These are phyloP conservation scores for Lepidopterella palustris DNA, from an alignment of 495 filamentous ascomycete genomes.

Conservation along the genomic window DNA sequence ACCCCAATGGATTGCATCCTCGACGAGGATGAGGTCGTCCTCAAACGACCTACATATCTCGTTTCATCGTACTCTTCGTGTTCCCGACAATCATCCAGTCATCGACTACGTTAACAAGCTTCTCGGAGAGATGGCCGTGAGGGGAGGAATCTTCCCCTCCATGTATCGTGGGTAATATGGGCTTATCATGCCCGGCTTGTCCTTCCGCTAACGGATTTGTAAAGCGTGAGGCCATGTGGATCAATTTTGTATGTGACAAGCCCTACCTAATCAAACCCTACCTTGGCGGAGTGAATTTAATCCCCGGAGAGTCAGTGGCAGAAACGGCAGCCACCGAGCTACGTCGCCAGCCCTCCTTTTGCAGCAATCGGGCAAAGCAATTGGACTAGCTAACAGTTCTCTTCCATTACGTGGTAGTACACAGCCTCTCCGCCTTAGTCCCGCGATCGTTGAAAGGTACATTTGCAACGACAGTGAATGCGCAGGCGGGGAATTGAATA, in stretches of 20 bases:
- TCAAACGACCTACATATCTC: conserved; percentile 18
- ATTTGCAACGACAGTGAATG: too few relatives aligned
- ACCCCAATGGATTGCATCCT: background rate
- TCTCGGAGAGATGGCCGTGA: background rate
- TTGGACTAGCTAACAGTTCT: too few relatives aligned
- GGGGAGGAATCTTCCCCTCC: conserved; percentile 14
- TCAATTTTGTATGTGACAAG: conserved; percentile 3
- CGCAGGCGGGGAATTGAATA: too few relatives aligned
- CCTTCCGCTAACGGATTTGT: background rate
- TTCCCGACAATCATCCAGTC: conserved; percentile 15
- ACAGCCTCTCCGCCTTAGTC: too few relatives aligned
- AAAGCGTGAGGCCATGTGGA: conserved; percentile 21
- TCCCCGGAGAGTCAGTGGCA: conserved; percentile 8
- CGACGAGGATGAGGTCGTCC: background rate
- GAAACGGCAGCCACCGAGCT: conserved; percentile 5
- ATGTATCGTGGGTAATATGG: conserved; percentile 19
- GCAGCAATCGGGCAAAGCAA: background rate
- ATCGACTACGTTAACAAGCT: conserved; percentile 7
- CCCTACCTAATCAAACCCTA: conserved; percentile 9
- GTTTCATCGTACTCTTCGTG: conserved; percentile 21
- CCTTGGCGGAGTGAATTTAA: conserved; percentile 14
- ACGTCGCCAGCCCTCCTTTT: conserved; percentile 2
- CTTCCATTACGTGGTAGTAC: too few relatives aligned
- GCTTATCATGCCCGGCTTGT: background rate
- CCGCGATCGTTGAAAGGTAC: too few relatives aligned